Conservation (phyloP, 345 rosid species). For the Eucalyptus marginata region DNA sequence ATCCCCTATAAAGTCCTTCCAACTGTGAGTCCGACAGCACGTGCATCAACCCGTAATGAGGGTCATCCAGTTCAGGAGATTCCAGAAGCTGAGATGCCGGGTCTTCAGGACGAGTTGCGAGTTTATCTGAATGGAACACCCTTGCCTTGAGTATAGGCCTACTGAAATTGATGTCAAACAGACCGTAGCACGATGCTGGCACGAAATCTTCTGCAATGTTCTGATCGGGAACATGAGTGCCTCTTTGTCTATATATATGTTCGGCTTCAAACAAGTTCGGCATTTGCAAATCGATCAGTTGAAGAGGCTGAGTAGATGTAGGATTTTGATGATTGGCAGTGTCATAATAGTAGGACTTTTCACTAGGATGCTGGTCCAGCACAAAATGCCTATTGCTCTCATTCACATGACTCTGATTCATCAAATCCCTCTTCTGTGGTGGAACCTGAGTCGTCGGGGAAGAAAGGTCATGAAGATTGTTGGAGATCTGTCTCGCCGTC, state of each 20-base stretch:
- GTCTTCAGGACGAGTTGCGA: not conserved
- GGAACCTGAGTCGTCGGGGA: slow-evolving; percentile 21
- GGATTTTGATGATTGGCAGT: slow-evolving; percentile 16
- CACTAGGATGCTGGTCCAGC: slow-evolving; percentile 5
- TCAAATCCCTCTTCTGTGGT: slow-evolving; percentile 7
- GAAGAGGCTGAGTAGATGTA: slow-evolving; percentile 13
- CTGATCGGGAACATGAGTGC: not conserved
- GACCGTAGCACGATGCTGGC: not conserved
- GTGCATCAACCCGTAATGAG: not conserved
- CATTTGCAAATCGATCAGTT: slow-evolving; percentile 14
- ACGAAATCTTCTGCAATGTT: not conserved
- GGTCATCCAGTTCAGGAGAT: not conserved
- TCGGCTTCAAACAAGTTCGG: slow-evolving; percentile 5
- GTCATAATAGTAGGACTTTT: slow-evolving; percentile 8
- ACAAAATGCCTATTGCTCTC: slow-evolving; percentile 2
- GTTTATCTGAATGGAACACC: not conserved
- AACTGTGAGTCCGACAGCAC: slow-evolving; percentile 44
- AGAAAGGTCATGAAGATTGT: slow-evolving; percentile 14
- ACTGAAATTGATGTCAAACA: slow-evolving; percentile 1
- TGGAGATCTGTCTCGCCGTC: slow-evolving; percentile 12
- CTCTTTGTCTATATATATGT: slow-evolving; percentile 19
- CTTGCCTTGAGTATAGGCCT: slow-evolving; percentile 28
- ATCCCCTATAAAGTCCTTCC: slow-evolving; percentile 21
- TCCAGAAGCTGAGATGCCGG: not conserved
- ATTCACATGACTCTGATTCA: not conserved